phyloP scores from a whole-genome alignment of 495 filamentous ascomycete species.

The Rhizodiscina lignyota region DNA sequence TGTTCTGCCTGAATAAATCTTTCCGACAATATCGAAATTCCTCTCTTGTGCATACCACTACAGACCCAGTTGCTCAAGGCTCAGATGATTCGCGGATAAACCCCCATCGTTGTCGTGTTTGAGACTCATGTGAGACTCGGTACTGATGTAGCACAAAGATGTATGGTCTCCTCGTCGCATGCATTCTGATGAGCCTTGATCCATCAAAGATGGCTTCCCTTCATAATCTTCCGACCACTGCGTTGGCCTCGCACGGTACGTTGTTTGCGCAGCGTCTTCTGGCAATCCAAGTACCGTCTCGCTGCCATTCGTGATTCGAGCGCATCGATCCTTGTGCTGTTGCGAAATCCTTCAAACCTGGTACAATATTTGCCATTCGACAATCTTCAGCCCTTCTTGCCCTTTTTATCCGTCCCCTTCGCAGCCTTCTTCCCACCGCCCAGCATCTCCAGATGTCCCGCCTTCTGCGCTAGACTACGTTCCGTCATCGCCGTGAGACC shows the following conservation, averaged over 20 bases:
- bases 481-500: conserved; percentile 51
- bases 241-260: too few relatives aligned
- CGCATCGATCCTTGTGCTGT: neutral
- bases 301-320: neutral
- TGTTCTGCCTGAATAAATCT: neutral
- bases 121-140: too few relatives aligned
- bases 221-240: too few relatives aligned
- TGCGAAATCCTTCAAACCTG: neutral
- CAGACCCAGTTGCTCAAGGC: too few relatives aligned
- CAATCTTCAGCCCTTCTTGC: neutral
- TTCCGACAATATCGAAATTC: neutral
- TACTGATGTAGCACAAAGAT: too few relatives aligned
- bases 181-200: too few relatives aligned
- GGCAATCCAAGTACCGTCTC: too few relatives aligned
- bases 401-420: conserved; percentile 14
- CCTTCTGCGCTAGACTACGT: conserved; percentile 45
- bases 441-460: conserved; percentile 58
- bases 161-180: too few relatives aligned
- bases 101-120: too few relatives aligned
- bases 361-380: neutral
- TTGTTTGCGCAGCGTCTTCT: too few relatives aligned
- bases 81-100: too few relatives aligned
- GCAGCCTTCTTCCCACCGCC: conserved; percentile 46
- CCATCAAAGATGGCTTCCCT: too few relatives aligned
- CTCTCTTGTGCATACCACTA: neutral